A percentile compares a stretch with the other conserved stretches of the same genome.
Conservation (phyloP, 225 moss, liverwort and hornwort species). For the Marchantia polymorpha region DNA sequence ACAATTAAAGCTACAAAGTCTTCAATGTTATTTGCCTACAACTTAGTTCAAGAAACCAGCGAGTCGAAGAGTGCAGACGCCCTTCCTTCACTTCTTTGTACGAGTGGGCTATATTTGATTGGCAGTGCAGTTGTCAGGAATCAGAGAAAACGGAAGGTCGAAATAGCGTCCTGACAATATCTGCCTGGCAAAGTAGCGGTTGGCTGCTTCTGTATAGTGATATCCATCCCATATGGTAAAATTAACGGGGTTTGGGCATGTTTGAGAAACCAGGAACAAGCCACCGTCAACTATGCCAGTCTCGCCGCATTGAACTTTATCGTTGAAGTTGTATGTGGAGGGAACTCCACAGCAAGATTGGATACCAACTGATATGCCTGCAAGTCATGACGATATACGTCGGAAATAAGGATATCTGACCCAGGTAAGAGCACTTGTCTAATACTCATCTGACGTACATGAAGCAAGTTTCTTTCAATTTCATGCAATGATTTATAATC, state of each 20-base stretch:
- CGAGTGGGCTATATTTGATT: neutral
- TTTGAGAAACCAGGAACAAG: constrained; percentile 3
- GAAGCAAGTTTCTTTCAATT: too few species aligned
- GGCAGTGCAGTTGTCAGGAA: neutral
- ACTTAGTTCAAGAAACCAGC: too few species aligned
- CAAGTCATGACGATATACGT: neutral
- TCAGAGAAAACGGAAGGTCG: constrained; percentile 24
- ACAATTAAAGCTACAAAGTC: neutral
- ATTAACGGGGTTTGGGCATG: constrained; percentile 23
- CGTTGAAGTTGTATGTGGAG: constrained; percentile 34
- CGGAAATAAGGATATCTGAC: neutral
- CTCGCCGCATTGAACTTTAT: constrained; percentile 35
- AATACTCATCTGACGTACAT: too few species aligned
- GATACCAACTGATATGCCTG: constrained; percentile 7
- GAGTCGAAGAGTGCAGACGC: too few species aligned
- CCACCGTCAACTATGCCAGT: constrained; percentile 27
- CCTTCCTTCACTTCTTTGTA: neutral
- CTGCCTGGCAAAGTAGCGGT: constrained; percentile 30
- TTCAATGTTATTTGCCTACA: too few species aligned
- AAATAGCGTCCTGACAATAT: constrained; percentile 34
- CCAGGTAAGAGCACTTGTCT: neutral
- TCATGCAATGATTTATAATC: neutral
- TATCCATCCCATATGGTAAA: constrained; percentile 44
- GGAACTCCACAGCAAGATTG: constrained; percentile 44
- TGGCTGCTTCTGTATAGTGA: constrained; percentile 41